These are phyloP conservation scores for Limtongia smithiae DNA, from an alignment of 805 yeast species.

Conservation along the genomic window DNA sequence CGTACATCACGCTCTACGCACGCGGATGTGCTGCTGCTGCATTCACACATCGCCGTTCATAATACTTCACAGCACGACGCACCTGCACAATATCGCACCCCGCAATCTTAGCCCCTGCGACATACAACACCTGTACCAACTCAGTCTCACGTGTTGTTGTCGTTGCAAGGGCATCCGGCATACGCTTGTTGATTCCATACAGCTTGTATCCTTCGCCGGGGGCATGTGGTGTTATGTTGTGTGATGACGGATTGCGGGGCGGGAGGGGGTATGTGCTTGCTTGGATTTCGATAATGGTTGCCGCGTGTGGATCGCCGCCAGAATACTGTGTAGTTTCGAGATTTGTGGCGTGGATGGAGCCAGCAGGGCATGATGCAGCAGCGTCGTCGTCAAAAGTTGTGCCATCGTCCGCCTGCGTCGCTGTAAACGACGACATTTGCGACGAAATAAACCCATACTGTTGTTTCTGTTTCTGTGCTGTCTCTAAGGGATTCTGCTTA, in stretches of 20 bases:
- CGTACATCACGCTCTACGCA: too few species aligned
- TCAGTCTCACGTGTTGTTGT: neutral
- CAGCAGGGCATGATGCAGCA: neutral
- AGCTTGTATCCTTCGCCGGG: constrained; percentile 13
- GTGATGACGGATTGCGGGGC: neutral
- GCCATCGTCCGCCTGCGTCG: constrained; percentile 6
- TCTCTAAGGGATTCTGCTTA: too few species aligned
- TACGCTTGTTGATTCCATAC: constrained; percentile 3
- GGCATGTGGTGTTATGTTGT: neutral
- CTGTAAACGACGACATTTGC: neutral
- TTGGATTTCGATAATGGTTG: neutral
- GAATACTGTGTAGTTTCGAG: neutral
- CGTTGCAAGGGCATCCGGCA: constrained; percentile 10
- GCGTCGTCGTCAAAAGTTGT: neutral
- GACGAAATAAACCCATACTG: neutral
- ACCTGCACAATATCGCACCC: constrained; percentile 19
- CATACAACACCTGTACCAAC: constrained; percentile 9
- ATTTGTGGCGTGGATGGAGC: neutral
- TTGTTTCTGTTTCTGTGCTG: neutral
- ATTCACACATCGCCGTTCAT: constrained; percentile 3
- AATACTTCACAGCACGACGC: constrained; percentile 1
- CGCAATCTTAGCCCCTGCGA: constrained; percentile 11
- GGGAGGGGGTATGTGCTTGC: neutral
- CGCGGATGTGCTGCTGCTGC: too few species aligned
- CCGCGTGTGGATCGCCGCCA: neutral